These are phyloP conservation scores for Hemileccinum impolitum DNA, from an alignment of 768 basidiomycete genomes.

Conservation along the genomic window DNA sequence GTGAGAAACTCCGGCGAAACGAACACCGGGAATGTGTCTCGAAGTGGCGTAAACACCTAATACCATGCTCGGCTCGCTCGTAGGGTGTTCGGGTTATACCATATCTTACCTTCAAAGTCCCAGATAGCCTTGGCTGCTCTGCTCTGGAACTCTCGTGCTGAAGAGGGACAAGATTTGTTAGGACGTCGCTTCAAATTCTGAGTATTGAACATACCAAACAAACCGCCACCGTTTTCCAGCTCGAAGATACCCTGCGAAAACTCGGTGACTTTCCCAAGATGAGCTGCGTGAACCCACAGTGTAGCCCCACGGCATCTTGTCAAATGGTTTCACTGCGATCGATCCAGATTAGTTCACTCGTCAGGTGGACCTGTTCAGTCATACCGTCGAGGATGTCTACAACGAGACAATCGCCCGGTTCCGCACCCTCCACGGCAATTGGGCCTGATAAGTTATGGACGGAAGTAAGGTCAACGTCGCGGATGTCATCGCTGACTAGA, in stretches of 20 bases:
- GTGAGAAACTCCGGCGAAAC: conserved; percentile 75
- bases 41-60: conserved; percentile 68
- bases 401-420: conserved; percentile 76
- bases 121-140: conserved; percentile 77
- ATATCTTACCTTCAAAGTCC: conserved; percentile 60
- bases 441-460: conserved; percentile 78
- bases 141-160: conserved; percentile 65
- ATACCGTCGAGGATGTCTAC: conserved; percentile 77
- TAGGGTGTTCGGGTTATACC: not conserved
- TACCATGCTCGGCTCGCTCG: not conserved
- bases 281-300: conserved; percentile 39
- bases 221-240: conserved; percentile 66
- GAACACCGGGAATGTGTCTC: conserved; percentile 75
- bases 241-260: conserved; percentile 68
- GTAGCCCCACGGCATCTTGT: conserved; percentile 81
- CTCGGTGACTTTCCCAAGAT: not conserved
- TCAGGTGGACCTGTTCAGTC: not conserved
- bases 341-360: not conserved
- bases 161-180: not conserved
- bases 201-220: conserved; percentile 48
- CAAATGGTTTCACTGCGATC: conserved; percentile 55
- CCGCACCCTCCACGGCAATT: conserved; percentile 68
- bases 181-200: not conserved
- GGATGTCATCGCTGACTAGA: conserved; percentile 64
- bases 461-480: conserved; percentile 58